A percentile compares a stretch with the other conserved stretches of the same genome.
Evolutionary conservation across 2,329 filamentous ascomycete species (phyloP).

Genomic region (Lasiodiplodia sp.): DNA sequence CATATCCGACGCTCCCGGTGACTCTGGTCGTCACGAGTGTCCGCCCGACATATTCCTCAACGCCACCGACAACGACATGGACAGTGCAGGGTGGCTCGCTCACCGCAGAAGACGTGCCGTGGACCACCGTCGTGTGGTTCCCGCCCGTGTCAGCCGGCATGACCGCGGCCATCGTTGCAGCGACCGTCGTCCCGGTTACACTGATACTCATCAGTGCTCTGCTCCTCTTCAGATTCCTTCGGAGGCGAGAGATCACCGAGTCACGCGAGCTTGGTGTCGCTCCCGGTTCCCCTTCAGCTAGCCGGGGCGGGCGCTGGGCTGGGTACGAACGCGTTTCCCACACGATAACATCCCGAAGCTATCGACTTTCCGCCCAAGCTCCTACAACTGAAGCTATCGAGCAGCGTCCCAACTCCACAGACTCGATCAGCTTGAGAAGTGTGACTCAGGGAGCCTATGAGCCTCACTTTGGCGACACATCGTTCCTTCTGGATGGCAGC

Average conservation of each 20-base stretch:
- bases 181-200: neutral
- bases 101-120: neutral
- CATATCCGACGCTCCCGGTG: neutral
- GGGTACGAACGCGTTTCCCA: neutral
- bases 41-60: neutral
- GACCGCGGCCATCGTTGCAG: neutral
- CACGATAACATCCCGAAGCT: neutral
- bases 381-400: neutral
- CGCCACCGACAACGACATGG: neutral
- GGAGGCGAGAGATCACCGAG: neutral
- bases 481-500: neutral
- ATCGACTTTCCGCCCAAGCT: neutral
- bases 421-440: neutral
- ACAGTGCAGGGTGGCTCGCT: neutral
- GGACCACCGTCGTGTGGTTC: slow-evolving; percentile 3
- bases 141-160: neutral
- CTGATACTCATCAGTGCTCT: neutral
- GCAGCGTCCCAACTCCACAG: neutral
- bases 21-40: neutral
- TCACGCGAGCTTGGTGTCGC: neutral
- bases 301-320: neutral
- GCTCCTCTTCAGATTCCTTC: neutral
- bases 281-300: neutral
- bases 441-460: neutral
- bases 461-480: neutral